These are phyloP conservation scores for Quillaja saponaria DNA, from an alignment of 306 rosid species.

Conservation along the genomic window DNA sequence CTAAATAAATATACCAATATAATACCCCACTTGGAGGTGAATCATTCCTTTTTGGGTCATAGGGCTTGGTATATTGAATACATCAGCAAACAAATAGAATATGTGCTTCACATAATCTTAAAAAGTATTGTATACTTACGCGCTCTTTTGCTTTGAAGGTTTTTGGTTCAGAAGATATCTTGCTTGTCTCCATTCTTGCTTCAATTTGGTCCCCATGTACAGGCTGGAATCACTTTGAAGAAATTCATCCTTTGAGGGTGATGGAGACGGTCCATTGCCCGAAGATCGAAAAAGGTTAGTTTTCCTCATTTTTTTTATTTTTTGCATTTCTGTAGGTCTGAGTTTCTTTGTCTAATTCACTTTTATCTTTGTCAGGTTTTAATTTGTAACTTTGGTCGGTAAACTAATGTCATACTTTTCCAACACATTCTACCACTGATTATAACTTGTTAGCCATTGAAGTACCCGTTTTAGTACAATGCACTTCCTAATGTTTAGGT, in stretches of 20 bases:
- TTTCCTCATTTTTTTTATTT: slow-evolving; percentile 48
- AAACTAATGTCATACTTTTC: slow-evolving; percentile 41
- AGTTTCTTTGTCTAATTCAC: slow-evolving; percentile 60
- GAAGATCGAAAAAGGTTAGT: slow-evolving; percentile 84
- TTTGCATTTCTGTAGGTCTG: slow-evolving; percentile 60
- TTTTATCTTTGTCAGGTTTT: slow-evolving; percentile 59
- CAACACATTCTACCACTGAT: slow-evolving; percentile 48
- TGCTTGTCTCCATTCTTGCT: slow-evolving; percentile 42
- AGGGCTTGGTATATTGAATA: slow-evolving; percentile 31
- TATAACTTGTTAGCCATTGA: slow-evolving; percentile 45
- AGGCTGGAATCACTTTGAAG: slow-evolving; percentile 66
- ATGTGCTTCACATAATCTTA: slow-evolving; percentile 37
- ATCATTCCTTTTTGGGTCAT: slow-evolving; percentile 33
- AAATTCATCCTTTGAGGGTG: slow-evolving; percentile 51
- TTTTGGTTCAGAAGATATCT: slow-evolving; percentile 31
- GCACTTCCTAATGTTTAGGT: slow-evolving; percentile 46
- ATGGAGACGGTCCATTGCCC: slow-evolving; percentile 84
- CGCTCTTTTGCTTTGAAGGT: slow-evolving; percentile 23
- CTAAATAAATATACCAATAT: slow-evolving; percentile 12
- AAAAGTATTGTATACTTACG: slow-evolving; percentile 41
- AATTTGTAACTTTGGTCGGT: slow-evolving; percentile 49
- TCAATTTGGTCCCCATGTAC: slow-evolving; percentile 70
- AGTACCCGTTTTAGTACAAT: slow-evolving; percentile 41
- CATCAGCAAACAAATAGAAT: slow-evolving; percentile 33
- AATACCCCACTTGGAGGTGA: slow-evolving; percentile 16